These are phyloP conservation scores for Sporodiniella umbellata DNA, from an alignment of 371 early-diverging fungal species.

Conservation along the genomic window DNA sequence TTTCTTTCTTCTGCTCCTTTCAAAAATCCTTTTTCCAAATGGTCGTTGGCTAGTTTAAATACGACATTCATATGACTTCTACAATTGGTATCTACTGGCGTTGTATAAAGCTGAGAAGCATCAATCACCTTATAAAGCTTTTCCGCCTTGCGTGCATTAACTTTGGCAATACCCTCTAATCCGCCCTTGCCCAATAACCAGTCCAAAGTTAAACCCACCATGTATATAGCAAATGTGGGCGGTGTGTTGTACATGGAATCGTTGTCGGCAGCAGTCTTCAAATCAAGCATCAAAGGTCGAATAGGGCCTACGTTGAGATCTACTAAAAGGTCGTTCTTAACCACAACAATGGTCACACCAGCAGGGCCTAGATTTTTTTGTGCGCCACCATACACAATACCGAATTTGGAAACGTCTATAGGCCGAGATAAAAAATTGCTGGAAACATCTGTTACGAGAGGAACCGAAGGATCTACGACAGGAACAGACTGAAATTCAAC, in stretches of 20 bases:
- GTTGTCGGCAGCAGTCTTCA: conserved; percentile 73
- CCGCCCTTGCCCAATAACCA: conserved; percentile 82
- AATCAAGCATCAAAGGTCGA: conserved; percentile 86
- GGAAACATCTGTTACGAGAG: conserved; percentile 93
- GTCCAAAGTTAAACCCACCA: conserved; percentile 84
- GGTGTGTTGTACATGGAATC: conserved; percentile 96
- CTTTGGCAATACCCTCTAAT: conserved; percentile 57
- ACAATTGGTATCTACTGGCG: conserved; percentile 60
- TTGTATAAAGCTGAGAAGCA: conserved; percentile 59
- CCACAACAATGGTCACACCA: conserved; percentile 89
- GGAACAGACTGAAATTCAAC: conserved; percentile 76
- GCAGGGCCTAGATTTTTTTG: conserved; percentile 98
- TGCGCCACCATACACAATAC: conserved; percentile 91
- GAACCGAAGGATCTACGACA: conserved; percentile 63
- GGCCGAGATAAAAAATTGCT: conserved; percentile 89
- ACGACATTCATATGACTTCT: conserved; percentile 92
- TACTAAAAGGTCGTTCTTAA: conserved; percentile 84
- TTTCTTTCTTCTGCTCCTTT: conserved; percentile 72
- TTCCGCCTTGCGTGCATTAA: conserved; percentile 63
- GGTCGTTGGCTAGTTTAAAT: conserved; percentile 70
- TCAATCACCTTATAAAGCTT: conserved; percentile 75
- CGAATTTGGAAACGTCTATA: conserved; percentile 81
- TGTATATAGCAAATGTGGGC: conserved; percentile 92
- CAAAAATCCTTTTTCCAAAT: conserved; percentile 79
- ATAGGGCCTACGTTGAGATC: conserved; percentile 44